These are phyloP conservation scores for Perilla frutescens DNA, from an alignment of 257 asterid species.

Conservation along the genomic window DNA sequence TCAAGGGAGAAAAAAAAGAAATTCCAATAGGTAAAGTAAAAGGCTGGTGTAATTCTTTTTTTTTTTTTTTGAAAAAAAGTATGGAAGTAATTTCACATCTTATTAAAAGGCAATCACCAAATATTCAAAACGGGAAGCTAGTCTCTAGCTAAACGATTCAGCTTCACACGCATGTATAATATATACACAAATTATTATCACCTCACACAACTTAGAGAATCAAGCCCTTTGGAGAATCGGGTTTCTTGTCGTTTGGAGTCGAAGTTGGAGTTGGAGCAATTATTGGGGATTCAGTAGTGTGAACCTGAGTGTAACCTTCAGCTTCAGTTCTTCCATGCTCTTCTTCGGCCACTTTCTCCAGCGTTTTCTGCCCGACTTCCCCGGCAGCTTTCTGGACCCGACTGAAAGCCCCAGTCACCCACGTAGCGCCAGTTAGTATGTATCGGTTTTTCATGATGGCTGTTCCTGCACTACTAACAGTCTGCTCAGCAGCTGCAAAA, in stretches of 20 bases:
- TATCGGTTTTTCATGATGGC: constrained; percentile 71
- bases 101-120: constrained; percentile 34
- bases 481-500: constrained; percentile 65
- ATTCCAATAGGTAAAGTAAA: no score
- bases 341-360: constrained; percentile 62
- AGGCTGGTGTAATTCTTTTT: no score
- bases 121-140: constrained; percentile 29
- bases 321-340: constrained; percentile 47
- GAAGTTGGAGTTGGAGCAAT: constrained; percentile 14
- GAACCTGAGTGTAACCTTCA: constrained; percentile 49
- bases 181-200: constrained; percentile 37
- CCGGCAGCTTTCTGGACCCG: constrained; percentile 63
- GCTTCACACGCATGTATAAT: constrained; percentile 30
- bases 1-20: no score
- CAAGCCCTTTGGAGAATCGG: constrained; percentile 47
- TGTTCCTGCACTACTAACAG: constrained; percentile 61
- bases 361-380: constrained; percentile 68
- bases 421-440: constrained; percentile 60
- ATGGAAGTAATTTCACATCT: constrained; percentile 6
- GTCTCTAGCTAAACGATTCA: constrained; percentile 36
- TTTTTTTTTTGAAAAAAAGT: background rate
- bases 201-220: constrained; percentile 23
- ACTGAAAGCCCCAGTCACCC: constrained; percentile 71
- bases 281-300: constrained; percentile 40
- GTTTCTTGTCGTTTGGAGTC: constrained; percentile 35